Evolutionary conservation across 139 green algal species (phyloP).

Genomic region (Diplosphaera chodatii): DNA sequence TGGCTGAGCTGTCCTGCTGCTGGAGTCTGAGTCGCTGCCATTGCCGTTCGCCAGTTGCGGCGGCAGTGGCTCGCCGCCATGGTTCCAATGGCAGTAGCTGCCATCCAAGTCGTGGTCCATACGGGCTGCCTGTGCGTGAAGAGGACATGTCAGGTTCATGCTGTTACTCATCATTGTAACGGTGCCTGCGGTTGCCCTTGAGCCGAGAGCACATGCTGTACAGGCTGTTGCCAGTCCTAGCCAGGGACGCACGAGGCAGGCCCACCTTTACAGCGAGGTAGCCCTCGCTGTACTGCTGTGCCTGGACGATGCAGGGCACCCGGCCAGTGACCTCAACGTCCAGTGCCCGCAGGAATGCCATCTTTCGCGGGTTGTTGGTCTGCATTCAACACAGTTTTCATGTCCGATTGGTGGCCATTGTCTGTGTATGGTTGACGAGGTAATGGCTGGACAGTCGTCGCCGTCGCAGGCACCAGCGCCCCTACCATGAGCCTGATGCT

Average conservation of each 20-base stretch:
- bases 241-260: too few relatives aligned
- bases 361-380: constrained; percentile 94
- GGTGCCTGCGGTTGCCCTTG: too few relatives aligned
- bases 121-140: constrained; percentile 7
- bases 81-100: constrained; percentile 50
- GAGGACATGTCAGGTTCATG: too few relatives aligned
- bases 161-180: too few relatives aligned
- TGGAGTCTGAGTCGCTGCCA: too few relatives aligned
- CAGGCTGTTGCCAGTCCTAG: too few relatives aligned
- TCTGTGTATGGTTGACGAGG: too few relatives aligned
- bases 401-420: too few relatives aligned
- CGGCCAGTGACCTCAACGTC: constrained; percentile 69
- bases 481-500: constrained; percentile 76
- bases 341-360: constrained; percentile 56
- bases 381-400: constrained; percentile 25
- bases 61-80: constrained; percentile 51
- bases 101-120: constrained; percentile 43
- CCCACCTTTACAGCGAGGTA: constrained; percentile 44
- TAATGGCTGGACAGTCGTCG: too few relatives aligned
- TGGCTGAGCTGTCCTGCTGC: too few relatives aligned
- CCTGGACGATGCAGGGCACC: constrained; percentile 77
- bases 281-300: constrained; percentile 60
- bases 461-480: not conserved
- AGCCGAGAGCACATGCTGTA: too few relatives aligned
- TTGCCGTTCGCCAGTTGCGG: constrained; percentile 3